Evolutionary conservation across 495 filamentous ascomycete species (phyloP).

Genomic region (Emericellopsis terricola): DNA sequence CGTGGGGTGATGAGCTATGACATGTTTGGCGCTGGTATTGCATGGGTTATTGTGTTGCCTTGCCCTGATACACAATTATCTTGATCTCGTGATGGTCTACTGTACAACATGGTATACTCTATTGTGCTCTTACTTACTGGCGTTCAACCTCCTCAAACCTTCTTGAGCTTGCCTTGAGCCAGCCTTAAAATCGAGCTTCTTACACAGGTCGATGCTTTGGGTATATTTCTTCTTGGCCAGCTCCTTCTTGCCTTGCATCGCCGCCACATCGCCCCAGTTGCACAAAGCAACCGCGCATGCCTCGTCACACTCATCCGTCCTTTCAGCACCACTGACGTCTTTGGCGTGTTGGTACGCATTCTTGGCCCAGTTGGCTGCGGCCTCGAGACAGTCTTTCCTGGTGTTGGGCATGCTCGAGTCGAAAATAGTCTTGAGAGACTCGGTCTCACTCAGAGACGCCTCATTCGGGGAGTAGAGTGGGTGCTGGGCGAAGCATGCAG

Average conservation of each 20-base stretch:
- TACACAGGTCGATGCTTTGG: conserved; percentile 45
- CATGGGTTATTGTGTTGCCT: too few relatives aligned
- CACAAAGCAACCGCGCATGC: conserved; percentile 69
- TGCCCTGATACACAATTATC: too few relatives aligned
- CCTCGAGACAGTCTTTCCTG: conserved; percentile 23
- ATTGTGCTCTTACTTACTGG: too few relatives aligned
- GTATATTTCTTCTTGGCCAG: conserved; percentile 45
- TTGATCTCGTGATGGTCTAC: too few relatives aligned
- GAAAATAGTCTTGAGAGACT: not conserved
- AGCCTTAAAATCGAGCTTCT: conserved; percentile 42
- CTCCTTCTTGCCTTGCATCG: conserved; percentile 42
- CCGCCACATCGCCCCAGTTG: conserved; percentile 70
- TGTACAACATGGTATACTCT: too few relatives aligned
- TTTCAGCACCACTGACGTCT: conserved; percentile 24
- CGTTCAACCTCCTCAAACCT: conserved; percentile 35
- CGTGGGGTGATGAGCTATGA: too few relatives aligned
- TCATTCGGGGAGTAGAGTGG: conserved; percentile 16
- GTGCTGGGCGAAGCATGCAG: conserved; percentile 47
- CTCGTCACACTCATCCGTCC: conserved; percentile 68
- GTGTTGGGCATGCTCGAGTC: conserved; percentile 2
- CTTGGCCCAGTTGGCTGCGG: conserved; percentile 53
- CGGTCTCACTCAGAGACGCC: not conserved
- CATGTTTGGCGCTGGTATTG: too few relatives aligned
- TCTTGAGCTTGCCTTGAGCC: conserved; percentile 42
- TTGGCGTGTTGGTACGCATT: conserved; percentile 48